Percentiles rank a stretch among this genome's conserved stretches.
These are phyloP conservation scores for Coelastrella sp. DNA, from an alignment of 139 green algal genomes.

Conservation along the genomic window DNA sequence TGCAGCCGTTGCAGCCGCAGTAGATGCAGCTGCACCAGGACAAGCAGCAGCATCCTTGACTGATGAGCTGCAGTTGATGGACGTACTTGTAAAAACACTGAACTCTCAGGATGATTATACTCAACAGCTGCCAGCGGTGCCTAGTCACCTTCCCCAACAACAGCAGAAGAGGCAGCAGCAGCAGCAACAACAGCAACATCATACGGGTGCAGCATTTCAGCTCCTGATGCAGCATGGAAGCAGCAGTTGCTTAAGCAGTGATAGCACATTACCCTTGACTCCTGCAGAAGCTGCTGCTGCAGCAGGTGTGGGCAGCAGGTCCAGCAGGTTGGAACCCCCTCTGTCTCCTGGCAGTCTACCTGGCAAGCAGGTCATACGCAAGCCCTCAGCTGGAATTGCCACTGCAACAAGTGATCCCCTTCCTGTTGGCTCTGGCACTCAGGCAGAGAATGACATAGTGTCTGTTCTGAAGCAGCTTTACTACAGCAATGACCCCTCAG, in stretches of 20 bases:
- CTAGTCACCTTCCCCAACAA: too few relatives aligned
- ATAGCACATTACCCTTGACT: neutral
- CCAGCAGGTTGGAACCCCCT: neutral
- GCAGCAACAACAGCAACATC: conserved; percentile 8
- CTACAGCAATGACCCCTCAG: conserved; percentile 11
- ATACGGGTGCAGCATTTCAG: neutral
- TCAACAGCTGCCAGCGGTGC: too few relatives aligned
- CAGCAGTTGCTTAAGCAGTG: conserved; percentile 21
- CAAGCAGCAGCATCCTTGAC: conserved; percentile 11
- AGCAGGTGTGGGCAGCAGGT: neutral
- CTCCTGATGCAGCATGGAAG: conserved; percentile 10
- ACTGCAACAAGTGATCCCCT: neutral
- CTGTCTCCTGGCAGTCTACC: neutral
- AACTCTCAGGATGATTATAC: conserved; percentile 14
- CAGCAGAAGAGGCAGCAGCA: conserved; percentile 7
- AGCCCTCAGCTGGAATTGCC: neutral
- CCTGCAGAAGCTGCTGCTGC: conserved; percentile 18
- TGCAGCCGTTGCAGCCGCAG: neutral
- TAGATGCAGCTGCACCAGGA: neutral
- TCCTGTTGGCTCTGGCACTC: neutral
- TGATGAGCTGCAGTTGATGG: conserved; percentile 17
- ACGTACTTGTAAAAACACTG: conserved; percentile 18
- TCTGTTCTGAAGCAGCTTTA: conserved; percentile 2
- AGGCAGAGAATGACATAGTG: neutral
- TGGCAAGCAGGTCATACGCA: neutral